These are phyloP conservation scores for Juglanconis juglandina DNA, from an alignment of 2,329 filamentous ascomycete genomes.

Conservation along the genomic window DNA sequence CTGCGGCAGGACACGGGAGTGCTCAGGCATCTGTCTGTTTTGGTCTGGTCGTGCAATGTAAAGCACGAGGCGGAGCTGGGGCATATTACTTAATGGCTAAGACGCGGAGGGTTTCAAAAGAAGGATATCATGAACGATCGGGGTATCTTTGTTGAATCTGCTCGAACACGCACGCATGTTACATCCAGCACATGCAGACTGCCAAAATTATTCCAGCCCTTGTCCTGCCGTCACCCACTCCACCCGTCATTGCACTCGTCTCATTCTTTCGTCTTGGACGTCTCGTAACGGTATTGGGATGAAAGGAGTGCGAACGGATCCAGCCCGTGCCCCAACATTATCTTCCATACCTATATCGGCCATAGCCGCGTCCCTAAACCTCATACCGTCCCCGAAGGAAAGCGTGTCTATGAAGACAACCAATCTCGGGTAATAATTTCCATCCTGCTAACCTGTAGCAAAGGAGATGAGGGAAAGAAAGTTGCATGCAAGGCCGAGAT, in stretches of 20 bases:
- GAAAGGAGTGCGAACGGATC: conserved; percentile 6
- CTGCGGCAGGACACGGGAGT: too few species aligned
- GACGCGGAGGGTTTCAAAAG: too few species aligned
- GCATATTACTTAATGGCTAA: too few species aligned
- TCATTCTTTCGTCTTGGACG: neutral
- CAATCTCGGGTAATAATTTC: neutral
- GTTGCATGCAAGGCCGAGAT: neutral
- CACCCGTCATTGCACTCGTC: neutral
- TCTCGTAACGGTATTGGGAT: neutral
- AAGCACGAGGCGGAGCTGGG: too few species aligned
- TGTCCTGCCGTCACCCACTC: conserved; percentile 1
- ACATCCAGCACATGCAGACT: neutral
- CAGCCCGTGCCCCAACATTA: conserved; percentile 12
- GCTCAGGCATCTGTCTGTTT: too few species aligned
- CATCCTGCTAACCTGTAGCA: conserved; percentile 13
- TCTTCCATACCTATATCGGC: conserved; percentile 2
- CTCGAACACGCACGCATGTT: conserved; percentile 1
- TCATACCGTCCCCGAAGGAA: neutral
- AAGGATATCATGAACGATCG: neutral
- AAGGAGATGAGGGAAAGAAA: neutral
- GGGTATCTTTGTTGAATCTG: conserved; percentile 18
- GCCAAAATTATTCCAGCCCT: conserved; percentile 1
- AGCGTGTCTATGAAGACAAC: neutral
- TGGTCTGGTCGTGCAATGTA: too few species aligned
- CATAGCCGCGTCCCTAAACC: neutral